Evolutionary conservation across 176 grass and related monocot species (phyloP), one percentile per base, ranked within the genome.

Genomic region (Phragmites australis): DNA sequence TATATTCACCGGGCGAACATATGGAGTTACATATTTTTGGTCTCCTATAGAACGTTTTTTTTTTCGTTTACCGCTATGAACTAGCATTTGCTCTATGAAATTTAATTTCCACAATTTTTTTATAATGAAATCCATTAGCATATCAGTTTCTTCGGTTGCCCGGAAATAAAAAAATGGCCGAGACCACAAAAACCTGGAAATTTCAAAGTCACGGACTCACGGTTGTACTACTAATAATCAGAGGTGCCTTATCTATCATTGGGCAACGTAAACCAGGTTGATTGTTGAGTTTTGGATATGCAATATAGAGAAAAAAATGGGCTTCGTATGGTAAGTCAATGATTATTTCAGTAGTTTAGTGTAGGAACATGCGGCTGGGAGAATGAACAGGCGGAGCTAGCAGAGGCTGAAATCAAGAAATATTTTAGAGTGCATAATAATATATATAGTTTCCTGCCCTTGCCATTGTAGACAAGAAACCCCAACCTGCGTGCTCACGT

Each of bases 281-380:
- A 14, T 9, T 54, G 75, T 45, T 34, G 70, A 23, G 65, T 78
- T 41, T 30, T 22, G 17, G 14, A 55, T n/a, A n/a, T n/a, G n/a
- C n/a, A n/a, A n/a, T n/a, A n/a, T 30, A 55, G 26, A 63, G 40
- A 29, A 49, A 56, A 64, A 40, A 41, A 39, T 70, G 19, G 69
- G 59, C 25, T 80, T 80, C 68, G n/a, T n/a, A n/a, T 18, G 69
- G 75, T 53, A 79, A 75, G 76, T 80, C 81, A 61, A 75, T 69
- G 62, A 80, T 80, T 73, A 29, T 43, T 9, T 31, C 66, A 14
- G 25, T 68, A 62, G 22, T 80, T 81, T 63, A 88, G 30, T 17
- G 17, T 27, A 47, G 16, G 18, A 63, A 75, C 12, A 41, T 75
- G 78, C 68, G 72, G 77, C 59, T 29, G 3, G 50, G 67, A 80